phyloP scores from a whole-genome alignment of 164 flowering plant species.

The Hamamelis virginiana region DNA sequence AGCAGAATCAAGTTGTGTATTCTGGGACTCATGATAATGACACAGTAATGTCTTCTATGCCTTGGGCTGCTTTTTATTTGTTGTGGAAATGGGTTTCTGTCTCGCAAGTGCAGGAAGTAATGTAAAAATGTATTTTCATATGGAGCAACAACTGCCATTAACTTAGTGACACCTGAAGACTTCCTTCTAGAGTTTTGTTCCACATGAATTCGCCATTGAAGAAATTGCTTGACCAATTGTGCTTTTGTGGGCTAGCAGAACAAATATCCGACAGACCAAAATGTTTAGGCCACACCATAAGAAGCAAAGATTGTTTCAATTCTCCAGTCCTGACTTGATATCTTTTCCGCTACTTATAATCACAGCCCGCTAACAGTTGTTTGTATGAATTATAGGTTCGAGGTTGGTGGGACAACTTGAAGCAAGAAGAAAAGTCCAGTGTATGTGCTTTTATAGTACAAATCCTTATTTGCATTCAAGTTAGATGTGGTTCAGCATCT shows the following conservation, averaged over 20 bases:
- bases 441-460: constrained; percentile 39
- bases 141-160: not conserved
- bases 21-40: constrained; percentile 99
- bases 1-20: constrained; percentile 86
- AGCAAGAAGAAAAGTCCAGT: constrained; percentile 59
- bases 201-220: too few relatives aligned
- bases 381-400: constrained; percentile 35
- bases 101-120: not conserved
- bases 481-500: not conserved
- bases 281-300: too few relatives aligned
- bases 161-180: not conserved
- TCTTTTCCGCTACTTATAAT: not conserved
- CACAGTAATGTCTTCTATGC: constrained; percentile 51
- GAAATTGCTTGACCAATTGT: too few relatives aligned
- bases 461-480: constrained; percentile 2
- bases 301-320: not conserved
- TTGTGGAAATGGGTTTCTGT: not conserved
- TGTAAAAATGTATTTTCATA: too few relatives aligned
- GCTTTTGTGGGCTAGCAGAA: too few relatives aligned
- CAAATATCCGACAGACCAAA: too few relatives aligned
- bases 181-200: not conserved
- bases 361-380: not conserved
- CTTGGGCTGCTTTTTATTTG: not conserved
- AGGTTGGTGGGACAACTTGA: constrained; percentile 91
- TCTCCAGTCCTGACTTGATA: not conserved